Base-by-base conservation (phyloP, 169 alveolate genomes). In the Plasmodium berghei region DNA sequence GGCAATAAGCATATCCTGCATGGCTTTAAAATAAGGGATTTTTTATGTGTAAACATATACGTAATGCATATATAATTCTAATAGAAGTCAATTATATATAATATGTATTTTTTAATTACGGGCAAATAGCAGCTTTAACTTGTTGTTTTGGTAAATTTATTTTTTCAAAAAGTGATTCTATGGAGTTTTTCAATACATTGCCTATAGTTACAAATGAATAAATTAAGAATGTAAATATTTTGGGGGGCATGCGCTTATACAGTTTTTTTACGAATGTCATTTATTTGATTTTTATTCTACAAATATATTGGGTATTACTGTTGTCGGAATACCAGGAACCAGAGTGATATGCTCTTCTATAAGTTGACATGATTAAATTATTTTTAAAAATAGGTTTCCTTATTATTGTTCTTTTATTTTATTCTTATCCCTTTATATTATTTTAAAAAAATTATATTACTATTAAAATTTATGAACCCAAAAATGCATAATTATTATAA, bases 1-100 rank as follows among this genome's bases (percentile, higher is more conserved):
- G 98, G 5, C 98, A 90, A 86, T 96, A 98, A n/a, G 94, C 91
- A 87, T 93, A 96, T 10, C 99, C 99, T 18, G 99, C 99, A 89
- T 98, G 99, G 9, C 99, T 93, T 62, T 9, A 20, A 34, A 22
- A 56, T 52, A 16, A n/a, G 28, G 24, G 54, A 9, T 14, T 34
- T 20, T 5, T 45, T 49, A n/a, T 28, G 1, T 22, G 2, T 72
- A 20, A 20, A 49, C 20, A 54, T 22, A 14, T 45, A 67, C n/a
- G 20, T 6, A n/a, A 73, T 26, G 42, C 10, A 9, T 18, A 73
- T 52, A 28, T 8, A 46, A 4, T 48, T 1, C 34, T 9, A 54
- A 54, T 20, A 26, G 10, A 62, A 10, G n/a, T 42, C 1, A 4
- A 18, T 16, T 18, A 24, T 16, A 24, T 9, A 14, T 46, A 3